Percentiles rank a stretch among this genome's conserved stretches.
Conservation (phyloP, 176 grass and related monocot genomes). For the Carex kokanica region DNA sequence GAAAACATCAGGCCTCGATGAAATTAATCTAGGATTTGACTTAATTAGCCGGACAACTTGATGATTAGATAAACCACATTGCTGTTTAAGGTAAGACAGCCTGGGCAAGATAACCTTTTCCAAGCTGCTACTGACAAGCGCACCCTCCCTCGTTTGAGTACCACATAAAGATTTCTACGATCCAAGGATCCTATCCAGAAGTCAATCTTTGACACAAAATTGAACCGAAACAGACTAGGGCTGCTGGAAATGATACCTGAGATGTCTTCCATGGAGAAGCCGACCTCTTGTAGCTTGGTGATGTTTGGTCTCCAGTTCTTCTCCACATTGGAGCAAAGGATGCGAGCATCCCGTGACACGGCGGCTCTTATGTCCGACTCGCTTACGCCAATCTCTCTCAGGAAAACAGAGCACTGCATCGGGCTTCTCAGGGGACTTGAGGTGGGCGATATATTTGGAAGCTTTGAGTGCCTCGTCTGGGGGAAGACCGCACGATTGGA, state of each 20-base stretch:
- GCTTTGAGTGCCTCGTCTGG: background rate
- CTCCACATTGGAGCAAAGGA: background rate
- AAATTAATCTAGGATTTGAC: background rate
- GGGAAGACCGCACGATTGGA: background rate
- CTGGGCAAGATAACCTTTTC: slow-evolving; percentile 32
- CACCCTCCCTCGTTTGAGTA: background rate
- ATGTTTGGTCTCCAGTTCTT: background rate
- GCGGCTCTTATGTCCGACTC: background rate
- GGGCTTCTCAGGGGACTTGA: background rate
- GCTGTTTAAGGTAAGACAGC: slow-evolving; percentile 19
- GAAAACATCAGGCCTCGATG: background rate
- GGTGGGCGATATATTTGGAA: background rate
- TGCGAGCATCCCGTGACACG: background rate
- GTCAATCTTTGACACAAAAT: slow-evolving; percentile 20
- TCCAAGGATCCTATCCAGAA: slow-evolving; percentile 23
- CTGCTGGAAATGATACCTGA: background rate
- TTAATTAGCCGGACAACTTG: background rate
- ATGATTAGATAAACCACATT: slow-evolving; percentile 30
- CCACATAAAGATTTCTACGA: background rate
- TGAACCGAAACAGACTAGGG: background rate
- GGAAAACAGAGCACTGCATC: background rate
- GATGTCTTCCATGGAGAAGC: background rate
- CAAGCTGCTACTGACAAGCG: background rate
- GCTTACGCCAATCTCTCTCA: background rate
- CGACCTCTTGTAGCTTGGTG: background rate